Evolutionary conservation across 768 basidiomycete species (phyloP).

Genomic region (Epithele typhae): DNA sequence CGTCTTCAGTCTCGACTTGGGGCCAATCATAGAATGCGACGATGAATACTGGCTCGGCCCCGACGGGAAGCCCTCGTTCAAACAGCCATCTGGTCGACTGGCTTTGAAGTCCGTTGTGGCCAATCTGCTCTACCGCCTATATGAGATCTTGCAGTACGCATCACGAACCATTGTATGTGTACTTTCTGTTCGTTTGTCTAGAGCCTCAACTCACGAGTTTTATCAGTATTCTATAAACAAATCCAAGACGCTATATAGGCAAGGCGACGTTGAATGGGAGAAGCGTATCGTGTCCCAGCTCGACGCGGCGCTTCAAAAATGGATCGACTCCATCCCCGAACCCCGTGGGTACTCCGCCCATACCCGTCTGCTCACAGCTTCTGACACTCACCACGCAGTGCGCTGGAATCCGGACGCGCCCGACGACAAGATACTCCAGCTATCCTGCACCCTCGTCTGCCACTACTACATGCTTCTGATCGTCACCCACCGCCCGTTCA

Average conservation of each 20-base stretch:
- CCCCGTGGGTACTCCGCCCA: constrained; percentile 35
- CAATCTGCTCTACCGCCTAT: neutral
- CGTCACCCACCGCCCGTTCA: constrained; percentile 74
- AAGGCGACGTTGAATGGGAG: constrained; percentile 37
- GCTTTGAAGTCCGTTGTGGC: constrained; percentile 26
- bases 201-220: too few relatives aligned
- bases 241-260: constrained; percentile 31
- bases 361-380: neutral
- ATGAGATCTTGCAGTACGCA: too few relatives aligned
- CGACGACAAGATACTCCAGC: constrained; percentile 23
- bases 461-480: constrained; percentile 53
- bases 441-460: constrained; percentile 35
- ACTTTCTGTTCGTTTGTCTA: too few relatives aligned
- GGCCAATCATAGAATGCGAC: constrained; percentile 38
- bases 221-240: constrained; percentile 44
- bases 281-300: constrained; percentile 53
- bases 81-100: constrained; percentile 36
- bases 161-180: too few relatives aligned
- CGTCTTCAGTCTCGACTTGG: constrained; percentile 27
- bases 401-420: constrained; percentile 24
- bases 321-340: constrained; percentile 56
- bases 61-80: constrained; percentile 24
- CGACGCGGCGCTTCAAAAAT: constrained; percentile 56
- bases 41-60: constrained; percentile 37
- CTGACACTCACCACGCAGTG: constrained; percentile 18